Evolutionary conservation across 306 rosid species (phyloP).

Genomic region (Sicyos edulis): DNA sequence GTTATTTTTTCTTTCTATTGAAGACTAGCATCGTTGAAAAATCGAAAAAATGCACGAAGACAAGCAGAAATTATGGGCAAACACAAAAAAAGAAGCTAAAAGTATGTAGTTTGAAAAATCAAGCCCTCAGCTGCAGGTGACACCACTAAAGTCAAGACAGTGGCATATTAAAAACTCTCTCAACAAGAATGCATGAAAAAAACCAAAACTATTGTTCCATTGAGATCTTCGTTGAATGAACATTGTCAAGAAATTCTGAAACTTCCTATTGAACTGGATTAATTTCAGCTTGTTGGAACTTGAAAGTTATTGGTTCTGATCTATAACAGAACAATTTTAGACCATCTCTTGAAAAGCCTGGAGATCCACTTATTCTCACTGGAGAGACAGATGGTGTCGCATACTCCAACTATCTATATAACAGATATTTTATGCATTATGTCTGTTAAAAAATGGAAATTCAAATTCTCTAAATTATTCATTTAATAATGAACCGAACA

Average conservation of each 20-base stretch:
- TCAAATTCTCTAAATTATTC: too few species aligned
- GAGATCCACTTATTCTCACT: neutral
- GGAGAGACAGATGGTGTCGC: neutral
- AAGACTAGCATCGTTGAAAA: too few species aligned
- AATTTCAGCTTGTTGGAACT: neutral
- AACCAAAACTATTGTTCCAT: neutral
- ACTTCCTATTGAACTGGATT: neutral
- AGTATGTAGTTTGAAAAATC: neutral
- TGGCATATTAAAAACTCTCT: neutral
- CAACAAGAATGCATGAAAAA: neutral
- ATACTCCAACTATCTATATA: constrained; percentile 3
- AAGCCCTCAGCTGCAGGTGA: neutral
- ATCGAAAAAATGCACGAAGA: neutral
- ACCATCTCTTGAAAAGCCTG: neutral
- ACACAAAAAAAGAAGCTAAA: too few species aligned
- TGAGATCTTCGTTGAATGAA: neutral
- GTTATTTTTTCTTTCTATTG: too few species aligned
- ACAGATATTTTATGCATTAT: neutral
- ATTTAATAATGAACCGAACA: too few species aligned
- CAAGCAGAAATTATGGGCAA: neutral
- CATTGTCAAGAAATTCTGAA: constrained; percentile 3
- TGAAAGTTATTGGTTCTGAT: neutral
- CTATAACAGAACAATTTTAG: neutral
- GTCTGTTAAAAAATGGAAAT: too few species aligned
- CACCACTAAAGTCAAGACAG: neutral